Base-by-base conservation (phyloP, 2,329 filamentous ascomycete species). In the Botrytis squamosa region DNA sequence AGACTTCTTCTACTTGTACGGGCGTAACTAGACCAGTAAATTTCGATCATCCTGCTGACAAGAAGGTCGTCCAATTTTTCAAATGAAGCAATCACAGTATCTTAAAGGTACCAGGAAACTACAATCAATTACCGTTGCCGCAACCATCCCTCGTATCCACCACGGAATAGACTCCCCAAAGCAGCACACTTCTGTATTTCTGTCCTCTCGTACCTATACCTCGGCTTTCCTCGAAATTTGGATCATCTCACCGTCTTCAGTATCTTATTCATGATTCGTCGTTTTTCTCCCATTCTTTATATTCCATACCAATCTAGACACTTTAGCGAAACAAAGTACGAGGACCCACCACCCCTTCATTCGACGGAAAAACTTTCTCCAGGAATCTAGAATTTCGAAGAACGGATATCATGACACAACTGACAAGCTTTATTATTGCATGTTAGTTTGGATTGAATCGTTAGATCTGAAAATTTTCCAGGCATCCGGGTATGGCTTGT, bases 361-460 rank as follows among this genome's bases (percentile, higher is more conserved):
- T 68, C 49, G 66, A 69, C 49, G 52, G 66, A 42, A 69, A 69
- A 57, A 42, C 36, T 42, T 42, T 69, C 49, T 69, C 66, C 49
- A 44, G 38, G n/a, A 42, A 42, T 4, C 42, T 42, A 22, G 18
- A 57, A 42, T n/a, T 22, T 29, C n/a, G 49, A 38, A 25, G 40
- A 57, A 29, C 12, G 33, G 42, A 40, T 25, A 57, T 42, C 49
- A 68, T 57, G 36, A 57, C 38, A 69, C 49, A 55, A 55, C 25
- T n/a, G 7, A 57, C 38, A 42, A 69, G 66, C 49, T 38, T 42
- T 68, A 12, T 68, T 55, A 55, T 55, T 68, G 16, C 49, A 42
- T 68, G 36, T 20, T 68, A 9, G 57, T 36, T n/a, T 68, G 36
- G 33, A 40, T 55, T 40, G 36, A 40, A 52, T 52, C n/a, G 36